Evolutionary conservation across 129 eudicot genomes (phyloP), one percentile per base, ranked within the genome.

Genomic region (Saposhnikovia divaricata): DNA sequence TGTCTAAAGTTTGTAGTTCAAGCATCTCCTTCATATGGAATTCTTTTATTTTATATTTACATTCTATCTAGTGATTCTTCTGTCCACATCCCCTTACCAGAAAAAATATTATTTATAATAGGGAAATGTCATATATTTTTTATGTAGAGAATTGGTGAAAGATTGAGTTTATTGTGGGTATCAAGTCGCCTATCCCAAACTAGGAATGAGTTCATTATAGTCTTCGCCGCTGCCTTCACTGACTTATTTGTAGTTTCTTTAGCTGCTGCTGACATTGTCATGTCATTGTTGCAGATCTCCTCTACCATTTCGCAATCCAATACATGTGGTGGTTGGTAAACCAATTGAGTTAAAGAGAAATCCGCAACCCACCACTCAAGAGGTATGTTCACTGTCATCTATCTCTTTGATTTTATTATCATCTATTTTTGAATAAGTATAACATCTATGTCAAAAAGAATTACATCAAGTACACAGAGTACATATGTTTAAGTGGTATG

Each of bases 321-420:
- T 95, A 88, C 87, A 90, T 83, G 97, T 95, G 71, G 97, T 95
- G 63, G 97, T 95, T 83, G 98, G 98, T 77, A 89, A 81, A 84
- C 97, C 97, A 3, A 92, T 95, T 79, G 75, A 83, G 78, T 44
- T 90, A 53, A n/a, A 85, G 84, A 89, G 83, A 81, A 95, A 86
- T 77, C 83, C 87, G 80, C 80, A 88, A 10, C 98, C 96, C 57
- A 85, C 93, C 50, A 63, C 48, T 51, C 94, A 95, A 78, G 98
- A 95, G 98, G 98, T 95, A 92, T 68, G 80, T 55, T 82, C 46
- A 53, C 46, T 18, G 61, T 76, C 38, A 34, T 48, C 51, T 53
- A 27, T 21, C 21, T 37, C 38, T 46, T 13, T 43, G 23, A 74
- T 34, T 34, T 38, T 74, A 66, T 14, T 47, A 0, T n/a, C 15